phyloP scores from a whole-genome alignment of 2,329 filamentous ascomycete species.

The Scleromitrula shiraiana region DNA sequence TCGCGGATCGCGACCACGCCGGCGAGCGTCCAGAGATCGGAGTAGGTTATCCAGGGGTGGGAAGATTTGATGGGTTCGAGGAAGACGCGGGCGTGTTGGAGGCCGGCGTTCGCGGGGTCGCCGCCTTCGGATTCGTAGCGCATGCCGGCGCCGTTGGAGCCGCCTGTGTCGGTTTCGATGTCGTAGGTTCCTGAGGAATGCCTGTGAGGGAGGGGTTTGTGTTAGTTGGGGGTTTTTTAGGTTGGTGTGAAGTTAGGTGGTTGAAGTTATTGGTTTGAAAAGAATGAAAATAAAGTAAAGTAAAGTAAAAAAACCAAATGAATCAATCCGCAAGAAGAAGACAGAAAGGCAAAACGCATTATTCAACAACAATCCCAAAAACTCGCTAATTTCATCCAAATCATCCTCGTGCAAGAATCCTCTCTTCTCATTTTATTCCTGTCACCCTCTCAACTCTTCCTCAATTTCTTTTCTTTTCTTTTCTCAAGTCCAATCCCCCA shows the following conservation, averaged over 20 bases:
- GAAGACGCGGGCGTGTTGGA: constrained; percentile 55
- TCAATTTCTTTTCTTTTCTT: too few relatives aligned
- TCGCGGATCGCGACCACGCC: constrained; percentile 50
- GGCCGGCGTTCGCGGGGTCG: constrained; percentile 56
- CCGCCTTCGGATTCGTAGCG: constrained; percentile 56
- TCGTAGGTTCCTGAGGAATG: constrained; percentile 59
- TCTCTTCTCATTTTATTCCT: too few relatives aligned
- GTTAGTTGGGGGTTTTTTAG: too few relatives aligned
- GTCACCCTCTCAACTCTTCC: too few relatives aligned
- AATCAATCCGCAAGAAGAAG: too few relatives aligned
- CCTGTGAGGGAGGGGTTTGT: constrained; percentile 31
- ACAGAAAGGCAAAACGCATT: too few relatives aligned
- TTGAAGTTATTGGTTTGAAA: not conserved
- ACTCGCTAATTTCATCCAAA: too few relatives aligned
- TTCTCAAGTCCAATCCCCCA: too few relatives aligned
- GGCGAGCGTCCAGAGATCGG: constrained; percentile 58
- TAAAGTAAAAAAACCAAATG: too few relatives aligned
- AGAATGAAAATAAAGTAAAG: not conserved
- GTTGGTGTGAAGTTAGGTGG: too few relatives aligned
- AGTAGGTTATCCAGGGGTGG: constrained; percentile 57
- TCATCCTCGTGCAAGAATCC: too few relatives aligned
- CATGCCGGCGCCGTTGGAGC: constrained; percentile 59
- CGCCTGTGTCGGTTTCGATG: constrained; percentile 49
- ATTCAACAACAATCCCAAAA: too few relatives aligned
- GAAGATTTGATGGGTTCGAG: constrained; percentile 52